Evolutionary conservation across 2,329 filamentous ascomycete species (phyloP).

Genomic region (Scedosporium boydii): DNA sequence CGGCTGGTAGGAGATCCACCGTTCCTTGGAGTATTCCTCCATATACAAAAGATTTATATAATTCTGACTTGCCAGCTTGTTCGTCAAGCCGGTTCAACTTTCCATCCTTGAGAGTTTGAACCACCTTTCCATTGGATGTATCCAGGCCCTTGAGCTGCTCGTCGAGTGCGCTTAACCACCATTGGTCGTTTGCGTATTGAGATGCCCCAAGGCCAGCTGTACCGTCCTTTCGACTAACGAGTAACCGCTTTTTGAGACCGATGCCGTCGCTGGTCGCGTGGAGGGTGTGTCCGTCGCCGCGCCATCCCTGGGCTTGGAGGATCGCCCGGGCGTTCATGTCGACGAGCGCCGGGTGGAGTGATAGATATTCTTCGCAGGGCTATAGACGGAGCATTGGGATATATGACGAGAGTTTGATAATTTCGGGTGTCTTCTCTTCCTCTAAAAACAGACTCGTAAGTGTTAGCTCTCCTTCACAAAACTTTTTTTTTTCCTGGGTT

Average conservation of each 20-base stretch:
- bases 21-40: slow-evolving; percentile 73
- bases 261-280: slow-evolving; percentile 63
- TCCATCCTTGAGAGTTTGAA: slow-evolving; percentile 45
- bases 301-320: slow-evolving; percentile 81
- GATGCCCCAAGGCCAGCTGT: slow-evolving; percentile 74
- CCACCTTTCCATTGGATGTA: slow-evolving; percentile 43
- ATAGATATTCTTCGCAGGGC: neutral
- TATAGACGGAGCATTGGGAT: neutral
- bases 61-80: slow-evolving; percentile 46
- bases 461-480: too few relatives aligned
- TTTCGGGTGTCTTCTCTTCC: too few relatives aligned
- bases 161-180: slow-evolving; percentile 96
- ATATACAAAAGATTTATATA: slow-evolving; percentile 79
- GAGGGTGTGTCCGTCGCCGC: slow-evolving; percentile 77
- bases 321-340: slow-evolving; percentile 77
- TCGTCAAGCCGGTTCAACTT: slow-evolving; percentile 47
- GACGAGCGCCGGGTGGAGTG: neutral
- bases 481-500: too few relatives aligned
- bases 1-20: slow-evolving; percentile 22
- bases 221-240: slow-evolving; percentile 75
- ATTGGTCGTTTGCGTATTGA: slow-evolving; percentile 66
- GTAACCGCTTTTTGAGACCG: slow-evolving; percentile 74
- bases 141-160: slow-evolving; percentile 76
- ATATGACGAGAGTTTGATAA: too few relatives aligned
- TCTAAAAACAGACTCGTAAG: too few relatives aligned